These are phyloP conservation scores for Cymbopogon flexuosus DNA, from an alignment of 202 grass and related monocot species.

Conservation along the genomic window DNA sequence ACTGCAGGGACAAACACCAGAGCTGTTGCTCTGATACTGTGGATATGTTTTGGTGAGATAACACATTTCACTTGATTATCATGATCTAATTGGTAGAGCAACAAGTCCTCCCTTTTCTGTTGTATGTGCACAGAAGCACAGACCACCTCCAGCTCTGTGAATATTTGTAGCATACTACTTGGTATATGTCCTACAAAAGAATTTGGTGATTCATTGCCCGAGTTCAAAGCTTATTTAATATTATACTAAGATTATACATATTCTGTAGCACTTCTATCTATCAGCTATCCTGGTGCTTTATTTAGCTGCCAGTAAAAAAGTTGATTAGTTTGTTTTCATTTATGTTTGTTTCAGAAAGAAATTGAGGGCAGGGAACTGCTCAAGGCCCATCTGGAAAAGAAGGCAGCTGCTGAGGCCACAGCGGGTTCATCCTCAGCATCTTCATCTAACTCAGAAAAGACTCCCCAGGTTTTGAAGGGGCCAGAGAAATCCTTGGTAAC, in stretches of 20 bases:
- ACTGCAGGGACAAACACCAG: not conserved
- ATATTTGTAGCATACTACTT: constrained; percentile 2
- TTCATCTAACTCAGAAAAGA: constrained; percentile 47
- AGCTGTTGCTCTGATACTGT: not conserved
- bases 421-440: constrained; percentile 31
- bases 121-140: constrained; percentile 4
- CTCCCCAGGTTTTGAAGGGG: constrained; percentile 22
- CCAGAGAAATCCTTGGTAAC: constrained; percentile 24
- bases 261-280: not conserved
- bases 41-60: constrained; percentile 17
- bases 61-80: not conserved
- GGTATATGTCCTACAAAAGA: not conserved
- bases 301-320: constrained; percentile 17
- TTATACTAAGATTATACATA: constrained; percentile 20
- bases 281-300: constrained; percentile 4
- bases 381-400: constrained; percentile 53
- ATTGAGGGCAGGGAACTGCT: constrained; percentile 54
- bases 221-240: constrained; percentile 15
- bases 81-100: not conserved
- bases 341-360: constrained; percentile 53
- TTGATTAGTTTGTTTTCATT: constrained; percentile 36
- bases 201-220: constrained; percentile 4
- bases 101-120: not conserved
- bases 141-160: not conserved
- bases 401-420: constrained; percentile 43